Evolutionary conservation across 306 rosid species (phyloP).

Genomic region (Cucurbita ficifolia): DNA sequence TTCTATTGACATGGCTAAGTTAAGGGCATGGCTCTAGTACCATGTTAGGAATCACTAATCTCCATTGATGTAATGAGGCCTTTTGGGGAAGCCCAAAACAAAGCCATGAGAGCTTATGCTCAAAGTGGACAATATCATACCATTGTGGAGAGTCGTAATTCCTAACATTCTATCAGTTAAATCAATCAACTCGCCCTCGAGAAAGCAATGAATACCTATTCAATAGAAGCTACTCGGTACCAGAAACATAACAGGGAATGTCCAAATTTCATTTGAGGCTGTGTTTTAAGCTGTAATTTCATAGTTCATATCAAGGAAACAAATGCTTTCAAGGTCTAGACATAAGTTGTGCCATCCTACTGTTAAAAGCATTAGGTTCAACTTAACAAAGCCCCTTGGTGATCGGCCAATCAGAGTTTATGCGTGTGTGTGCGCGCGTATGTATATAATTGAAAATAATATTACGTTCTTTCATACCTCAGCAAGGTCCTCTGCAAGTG

Average conservation of each 20-base stretch:
- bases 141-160: too few species aligned
- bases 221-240: not conserved
- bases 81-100: too few species aligned
- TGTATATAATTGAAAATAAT: not conserved
- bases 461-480: constrained; percentile 35
- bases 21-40: too few species aligned
- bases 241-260: not conserved
- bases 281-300: not conserved
- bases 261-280: not conserved
- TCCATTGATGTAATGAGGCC: too few species aligned
- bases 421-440: too few species aligned
- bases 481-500: constrained; percentile 80
- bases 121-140: too few species aligned
- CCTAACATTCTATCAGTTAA: too few species aligned
- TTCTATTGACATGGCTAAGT: too few species aligned
- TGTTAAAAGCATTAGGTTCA: not conserved
- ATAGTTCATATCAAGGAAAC: not conserved
- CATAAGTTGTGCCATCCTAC: not conserved
- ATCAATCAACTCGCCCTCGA: not conserved
- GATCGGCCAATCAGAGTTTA: not conserved
- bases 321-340: not conserved
- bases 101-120: too few species aligned
- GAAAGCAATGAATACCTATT: not conserved
- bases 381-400: not conserved
- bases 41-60: too few species aligned